phyloP scores from a whole-genome alignment of 2,329 filamentous ascomycete species.

The Aspergillus pseudoterreus region DNA sequence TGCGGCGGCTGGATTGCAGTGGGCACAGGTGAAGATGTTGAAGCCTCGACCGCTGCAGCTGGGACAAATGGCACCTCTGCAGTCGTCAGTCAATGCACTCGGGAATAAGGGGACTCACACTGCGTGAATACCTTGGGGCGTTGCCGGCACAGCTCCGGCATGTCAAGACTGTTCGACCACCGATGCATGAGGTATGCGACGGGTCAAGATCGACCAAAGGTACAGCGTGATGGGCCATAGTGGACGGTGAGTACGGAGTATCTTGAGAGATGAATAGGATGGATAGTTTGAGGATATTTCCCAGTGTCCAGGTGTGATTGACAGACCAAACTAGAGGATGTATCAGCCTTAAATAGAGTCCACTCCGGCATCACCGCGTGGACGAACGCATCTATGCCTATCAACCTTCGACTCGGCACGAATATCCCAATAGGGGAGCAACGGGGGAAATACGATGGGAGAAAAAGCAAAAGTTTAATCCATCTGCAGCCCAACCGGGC shows the following conservation, averaged over 20 bases:
- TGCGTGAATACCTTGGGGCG: slow-evolving; percentile 28
- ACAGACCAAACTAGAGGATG: too few species aligned
- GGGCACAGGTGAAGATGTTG: slow-evolving; percentile 27
- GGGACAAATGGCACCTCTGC: slow-evolving; percentile 23
- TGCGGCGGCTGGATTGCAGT: slow-evolving; percentile 27
- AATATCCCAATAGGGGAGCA: not conserved
- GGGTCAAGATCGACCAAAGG: slow-evolving; percentile 26
- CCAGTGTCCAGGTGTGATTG: too few species aligned
- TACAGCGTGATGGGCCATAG: slow-evolving; percentile 18
- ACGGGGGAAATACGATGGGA: not conserved
- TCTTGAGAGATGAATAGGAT: not conserved
- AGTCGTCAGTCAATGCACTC: not conserved
- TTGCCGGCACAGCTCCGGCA: slow-evolving; percentile 36
- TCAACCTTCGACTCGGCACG: slow-evolving; percentile 3
- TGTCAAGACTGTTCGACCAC: slow-evolving; percentile 30
- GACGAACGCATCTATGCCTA: not conserved
- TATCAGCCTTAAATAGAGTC: too few species aligned
- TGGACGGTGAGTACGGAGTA: not conserved
- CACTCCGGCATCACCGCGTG: not conserved
- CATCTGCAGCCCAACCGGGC: slow-evolving; percentile 13
- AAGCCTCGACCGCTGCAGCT: slow-evolving; percentile 30
- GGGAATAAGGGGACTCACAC: not conserved
- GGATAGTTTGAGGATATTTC: not conserved
- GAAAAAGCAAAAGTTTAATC: slow-evolving; percentile 3
- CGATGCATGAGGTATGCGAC: slow-evolving; percentile 30